phyloP scores from a whole-genome alignment of 768 basidiomycete genomes.

The Boletus speciosus region DNA sequence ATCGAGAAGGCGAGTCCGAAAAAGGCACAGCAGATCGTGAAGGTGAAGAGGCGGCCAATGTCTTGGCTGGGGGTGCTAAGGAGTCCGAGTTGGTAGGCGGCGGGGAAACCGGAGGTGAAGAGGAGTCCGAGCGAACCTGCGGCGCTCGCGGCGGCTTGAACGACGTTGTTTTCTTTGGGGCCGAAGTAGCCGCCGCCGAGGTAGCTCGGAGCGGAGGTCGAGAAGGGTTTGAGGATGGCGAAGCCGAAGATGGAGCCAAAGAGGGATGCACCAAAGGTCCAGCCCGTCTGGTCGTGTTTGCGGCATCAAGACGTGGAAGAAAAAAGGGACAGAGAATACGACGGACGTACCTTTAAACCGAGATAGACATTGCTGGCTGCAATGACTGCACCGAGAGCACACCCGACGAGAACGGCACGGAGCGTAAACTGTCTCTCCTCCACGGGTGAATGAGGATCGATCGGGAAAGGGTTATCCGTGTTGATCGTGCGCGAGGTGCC shows the following conservation, averaged over 20 bases:
- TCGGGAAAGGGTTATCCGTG: constrained; percentile 46
- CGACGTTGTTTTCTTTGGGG: constrained; percentile 53
- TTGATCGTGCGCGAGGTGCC: constrained; percentile 11
- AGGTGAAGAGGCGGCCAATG: constrained; percentile 52
- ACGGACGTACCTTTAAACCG: constrained; percentile 45
- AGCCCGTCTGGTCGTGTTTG: constrained; percentile 43
- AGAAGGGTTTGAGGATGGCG: constrained; percentile 56
- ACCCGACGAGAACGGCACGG: constrained; percentile 50
- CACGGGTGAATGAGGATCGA: constrained; percentile 42
- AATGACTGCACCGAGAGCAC: constrained; percentile 50
- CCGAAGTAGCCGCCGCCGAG: constrained; percentile 54
- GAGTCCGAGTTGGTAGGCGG: constrained; percentile 54
- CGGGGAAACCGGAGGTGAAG: constrained; percentile 57
- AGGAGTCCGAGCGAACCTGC: constrained; percentile 58
- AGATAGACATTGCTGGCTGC: constrained; percentile 66
- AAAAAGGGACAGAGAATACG: neutral
- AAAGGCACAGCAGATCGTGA: constrained; percentile 52
- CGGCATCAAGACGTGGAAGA: neutral
- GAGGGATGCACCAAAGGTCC: constrained; percentile 60
- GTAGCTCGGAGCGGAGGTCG: constrained; percentile 43
- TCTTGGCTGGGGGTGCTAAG: constrained; percentile 48
- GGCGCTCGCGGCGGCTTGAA: constrained; percentile 31
- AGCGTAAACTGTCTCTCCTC: constrained; percentile 49
- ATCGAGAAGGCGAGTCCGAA: constrained; percentile 68
- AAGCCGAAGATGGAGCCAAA: constrained; percentile 44